Evolutionary conservation across 2,329 filamentous ascomycete species (phyloP).

Genomic region (Emergomyces pasteurianus): DNA sequence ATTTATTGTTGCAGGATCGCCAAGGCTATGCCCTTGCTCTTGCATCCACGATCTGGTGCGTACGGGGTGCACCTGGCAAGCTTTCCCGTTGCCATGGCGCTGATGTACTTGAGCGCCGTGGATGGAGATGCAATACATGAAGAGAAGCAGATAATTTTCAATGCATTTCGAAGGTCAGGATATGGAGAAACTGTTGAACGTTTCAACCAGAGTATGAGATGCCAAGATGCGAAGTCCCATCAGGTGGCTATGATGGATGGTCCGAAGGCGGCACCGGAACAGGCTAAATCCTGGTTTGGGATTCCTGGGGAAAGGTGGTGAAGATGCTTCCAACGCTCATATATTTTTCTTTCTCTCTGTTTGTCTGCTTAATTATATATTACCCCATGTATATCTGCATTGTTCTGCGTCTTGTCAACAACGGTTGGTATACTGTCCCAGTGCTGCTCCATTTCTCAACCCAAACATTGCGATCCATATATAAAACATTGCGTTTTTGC

Average conservation of each 20-base stretch:
- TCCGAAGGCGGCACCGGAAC: neutral
- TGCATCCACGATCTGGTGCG: constrained; percentile 3
- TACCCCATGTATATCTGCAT: neutral
- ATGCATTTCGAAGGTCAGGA: neutral
- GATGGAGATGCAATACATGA: neutral
- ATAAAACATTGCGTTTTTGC: neutral
- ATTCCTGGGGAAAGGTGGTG: neutral
- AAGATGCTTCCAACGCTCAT: neutral
- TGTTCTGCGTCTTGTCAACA: neutral
- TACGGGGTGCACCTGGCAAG: constrained; percentile 4
- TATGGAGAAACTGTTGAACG: constrained; percentile 2
- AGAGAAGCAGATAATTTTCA: constrained; percentile 4
- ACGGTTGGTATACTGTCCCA: neutral
- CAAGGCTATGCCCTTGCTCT: neutral
- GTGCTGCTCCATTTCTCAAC: neutral
- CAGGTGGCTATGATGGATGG: constrained; percentile 3
- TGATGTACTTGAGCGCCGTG: constrained; percentile 2
- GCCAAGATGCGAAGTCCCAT: neutral
- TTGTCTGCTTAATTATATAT: neutral
- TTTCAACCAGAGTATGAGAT: constrained; percentile 2
- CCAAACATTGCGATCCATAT: neutral
- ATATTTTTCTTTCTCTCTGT: neutral
- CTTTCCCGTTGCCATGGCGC: constrained; percentile 2
- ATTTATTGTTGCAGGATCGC: constrained; percentile 3
- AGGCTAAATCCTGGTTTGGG: constrained; percentile 3